These are phyloP conservation scores for Kockovaella imperatae DNA, from an alignment of 768 basidiomycete genomes.

Conservation along the genomic window DNA sequence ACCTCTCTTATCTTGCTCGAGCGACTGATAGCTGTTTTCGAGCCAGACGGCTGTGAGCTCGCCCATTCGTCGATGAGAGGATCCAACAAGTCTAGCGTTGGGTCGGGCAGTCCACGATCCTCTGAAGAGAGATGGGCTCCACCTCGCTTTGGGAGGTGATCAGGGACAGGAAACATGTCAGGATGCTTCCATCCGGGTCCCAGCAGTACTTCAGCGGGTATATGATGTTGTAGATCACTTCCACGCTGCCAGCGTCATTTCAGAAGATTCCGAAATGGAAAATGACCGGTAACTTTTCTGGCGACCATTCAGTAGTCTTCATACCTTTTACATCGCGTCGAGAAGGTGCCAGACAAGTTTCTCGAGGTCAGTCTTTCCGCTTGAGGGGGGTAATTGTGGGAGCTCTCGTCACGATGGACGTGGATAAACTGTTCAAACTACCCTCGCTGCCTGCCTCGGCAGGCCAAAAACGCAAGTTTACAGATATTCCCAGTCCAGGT, in stretches of 20 bases:
- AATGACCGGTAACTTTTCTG: too few species aligned
- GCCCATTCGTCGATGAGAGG: slow-evolving; percentile 15
- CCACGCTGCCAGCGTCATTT: too few species aligned
- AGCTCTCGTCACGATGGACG: slow-evolving; percentile 32
- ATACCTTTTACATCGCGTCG: neutral
- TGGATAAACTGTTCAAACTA: slow-evolving; percentile 42
- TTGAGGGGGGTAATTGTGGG: too few species aligned
- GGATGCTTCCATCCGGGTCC: neutral
- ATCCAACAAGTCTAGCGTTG: slow-evolving; percentile 19
- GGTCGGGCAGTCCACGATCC: slow-evolving; percentile 5
- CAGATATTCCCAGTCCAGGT: slow-evolving; percentile 28
- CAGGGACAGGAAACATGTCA: slow-evolving; percentile 33
- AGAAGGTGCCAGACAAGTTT: neutral
- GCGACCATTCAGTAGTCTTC: too few species aligned
- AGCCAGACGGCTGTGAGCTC: slow-evolving; percentile 13
- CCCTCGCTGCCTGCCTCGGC: slow-evolving; percentile 31
- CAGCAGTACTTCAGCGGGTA: too few species aligned
- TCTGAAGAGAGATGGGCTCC: slow-evolving; percentile 12
- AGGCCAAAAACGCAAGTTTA: slow-evolving; percentile 32
- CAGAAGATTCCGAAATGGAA: too few species aligned
- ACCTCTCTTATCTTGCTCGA: slow-evolving; percentile 13
- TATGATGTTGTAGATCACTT: too few species aligned
- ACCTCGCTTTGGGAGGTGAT: slow-evolving; percentile 26
- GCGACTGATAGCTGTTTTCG: slow-evolving; percentile 9
- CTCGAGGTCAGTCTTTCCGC: too few species aligned